Evolutionary conservation across 495 filamentous ascomycete species (phyloP).

Genomic region (Lasiosphaeria miniovina): DNA sequence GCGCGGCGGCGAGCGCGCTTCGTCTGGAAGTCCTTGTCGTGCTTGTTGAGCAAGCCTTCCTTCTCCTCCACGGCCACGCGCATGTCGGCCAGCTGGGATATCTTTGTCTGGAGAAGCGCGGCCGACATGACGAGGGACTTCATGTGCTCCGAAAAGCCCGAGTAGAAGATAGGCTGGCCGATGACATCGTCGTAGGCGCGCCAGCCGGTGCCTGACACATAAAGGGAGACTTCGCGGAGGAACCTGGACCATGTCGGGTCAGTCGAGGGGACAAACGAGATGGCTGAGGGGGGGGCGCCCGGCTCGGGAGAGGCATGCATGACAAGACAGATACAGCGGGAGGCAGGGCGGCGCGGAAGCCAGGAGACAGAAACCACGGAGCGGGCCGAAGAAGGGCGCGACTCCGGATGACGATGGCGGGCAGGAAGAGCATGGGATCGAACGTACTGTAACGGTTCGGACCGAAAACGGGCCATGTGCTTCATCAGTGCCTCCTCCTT

Average conservation of each 20-base stretch:
- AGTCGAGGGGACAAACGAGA: conserved; percentile 21
- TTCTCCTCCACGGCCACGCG: conserved; percentile 71
- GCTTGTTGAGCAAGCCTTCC: conserved; percentile 62
- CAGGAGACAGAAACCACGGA: background rate
- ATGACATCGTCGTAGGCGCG: conserved; percentile 86
- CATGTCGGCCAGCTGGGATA: conserved; percentile 71
- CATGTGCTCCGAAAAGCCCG: conserved; percentile 89
- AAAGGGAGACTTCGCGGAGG: conserved; percentile 84
- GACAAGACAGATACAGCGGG: background rate
- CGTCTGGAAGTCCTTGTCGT: conserved; percentile 51
- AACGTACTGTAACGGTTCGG: conserved; percentile 51
- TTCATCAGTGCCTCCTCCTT: conserved; percentile 73
- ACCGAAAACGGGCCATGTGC: conserved; percentile 75
- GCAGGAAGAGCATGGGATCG: too few species aligned
- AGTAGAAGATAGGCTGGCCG: conserved; percentile 90
- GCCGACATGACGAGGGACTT: conserved; percentile 70
- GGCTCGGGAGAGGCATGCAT: conserved; percentile 11
- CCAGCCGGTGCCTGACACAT: conserved; percentile 90
- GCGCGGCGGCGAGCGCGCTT: conserved; percentile 62
- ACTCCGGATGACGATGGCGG: too few species aligned
- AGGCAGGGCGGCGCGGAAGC: background rate
- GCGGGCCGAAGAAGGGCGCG: background rate
- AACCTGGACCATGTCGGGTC: conserved; percentile 56
- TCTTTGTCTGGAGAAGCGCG: conserved; percentile 67
- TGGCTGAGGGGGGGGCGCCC: conserved; percentile 12